Percentiles rank a stretch among this genome's conserved stretches.
These are phyloP conservation scores for Xanthoconium separans DNA, from an alignment of 1,284 basidiomycete species.

Conservation along the genomic window DNA sequence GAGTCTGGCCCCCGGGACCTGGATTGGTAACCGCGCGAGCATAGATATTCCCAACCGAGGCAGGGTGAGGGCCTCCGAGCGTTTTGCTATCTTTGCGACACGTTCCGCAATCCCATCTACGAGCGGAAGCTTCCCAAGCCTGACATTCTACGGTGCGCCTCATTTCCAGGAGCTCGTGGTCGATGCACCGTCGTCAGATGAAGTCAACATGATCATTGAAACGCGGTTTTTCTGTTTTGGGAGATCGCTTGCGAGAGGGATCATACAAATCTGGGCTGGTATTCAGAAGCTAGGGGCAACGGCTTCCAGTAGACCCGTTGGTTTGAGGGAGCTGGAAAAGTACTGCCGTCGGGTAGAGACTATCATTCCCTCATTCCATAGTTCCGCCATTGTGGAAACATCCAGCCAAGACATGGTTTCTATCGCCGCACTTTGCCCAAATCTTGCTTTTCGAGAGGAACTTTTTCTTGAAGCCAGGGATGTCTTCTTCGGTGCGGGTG, in stretches of 20 bases:
- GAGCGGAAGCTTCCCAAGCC: slow-evolving; percentile 44
- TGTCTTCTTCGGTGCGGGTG: slow-evolving; percentile 83
- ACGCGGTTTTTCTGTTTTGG: slow-evolving; percentile 65
- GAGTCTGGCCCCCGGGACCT: slow-evolving; percentile 71
- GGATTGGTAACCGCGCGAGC: slow-evolving; percentile 72
- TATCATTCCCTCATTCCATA: slow-evolving; percentile 52
- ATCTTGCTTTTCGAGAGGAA: slow-evolving; percentile 83
- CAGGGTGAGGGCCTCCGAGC: slow-evolving; percentile 67
- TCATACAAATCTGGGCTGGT: slow-evolving; percentile 66
- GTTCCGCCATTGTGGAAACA: slow-evolving; percentile 45
- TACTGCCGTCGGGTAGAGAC: slow-evolving; percentile 78
- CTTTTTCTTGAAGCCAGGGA: slow-evolving; percentile 90
- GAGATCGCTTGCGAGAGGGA: slow-evolving; percentile 42
- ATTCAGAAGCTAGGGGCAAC: slow-evolving; percentile 49
- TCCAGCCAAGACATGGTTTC: slow-evolving; percentile 23
- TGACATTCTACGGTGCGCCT: slow-evolving; percentile 80
- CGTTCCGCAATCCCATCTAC: slow-evolving; percentile 55
- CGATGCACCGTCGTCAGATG: slow-evolving; percentile 57
- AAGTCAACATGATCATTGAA: slow-evolving; percentile 70
- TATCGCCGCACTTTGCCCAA: slow-evolving; percentile 51
- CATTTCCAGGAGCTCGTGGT: slow-evolving; percentile 77
- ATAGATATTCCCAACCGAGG: slow-evolving; percentile 72
- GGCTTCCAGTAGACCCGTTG: slow-evolving; percentile 60
- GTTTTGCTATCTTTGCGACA: slow-evolving; percentile 82
- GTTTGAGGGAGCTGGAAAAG: slow-evolving; percentile 86